Evolutionary conservation across 2,329 filamentous ascomycete species (phyloP).

Genomic region (Lasiodiplodia hormozganensis): DNA sequence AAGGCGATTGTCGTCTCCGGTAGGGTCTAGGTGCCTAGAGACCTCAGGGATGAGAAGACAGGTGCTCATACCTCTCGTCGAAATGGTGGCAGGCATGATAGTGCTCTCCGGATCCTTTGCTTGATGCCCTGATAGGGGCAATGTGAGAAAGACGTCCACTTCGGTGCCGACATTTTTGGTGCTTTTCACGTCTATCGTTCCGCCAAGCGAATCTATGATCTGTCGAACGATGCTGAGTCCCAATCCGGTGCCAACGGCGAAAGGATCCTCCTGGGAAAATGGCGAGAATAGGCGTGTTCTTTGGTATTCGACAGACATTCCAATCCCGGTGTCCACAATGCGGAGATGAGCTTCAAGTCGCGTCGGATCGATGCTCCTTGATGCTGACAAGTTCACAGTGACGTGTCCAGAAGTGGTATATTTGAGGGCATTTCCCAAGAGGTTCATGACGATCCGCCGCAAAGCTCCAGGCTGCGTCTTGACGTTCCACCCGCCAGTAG

Average conservation of each 20-base stretch:
- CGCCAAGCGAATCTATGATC: slow-evolving; percentile 30
- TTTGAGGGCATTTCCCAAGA: slow-evolving; percentile 69
- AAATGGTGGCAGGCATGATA: slow-evolving; percentile 13
- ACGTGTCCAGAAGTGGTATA: slow-evolving; percentile 53
- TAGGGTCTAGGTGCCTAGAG: neutral
- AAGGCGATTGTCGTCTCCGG: slow-evolving; percentile 15
- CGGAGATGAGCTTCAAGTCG: slow-evolving; percentile 25
- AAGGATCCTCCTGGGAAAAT: slow-evolving; percentile 32
- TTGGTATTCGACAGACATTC: slow-evolving; percentile 32
- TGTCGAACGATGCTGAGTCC: slow-evolving; percentile 32
- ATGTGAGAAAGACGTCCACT: slow-evolving; percentile 27
- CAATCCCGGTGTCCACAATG: slow-evolving; percentile 31
- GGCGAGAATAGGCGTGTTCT: slow-evolving; percentile 30
- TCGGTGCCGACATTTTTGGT: slow-evolving; percentile 29
- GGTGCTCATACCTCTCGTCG: slow-evolving; percentile 10
- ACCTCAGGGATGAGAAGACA: slow-evolving; percentile 15
- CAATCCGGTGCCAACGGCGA: slow-evolving; percentile 32
- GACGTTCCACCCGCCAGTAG: slow-evolving; percentile 26
- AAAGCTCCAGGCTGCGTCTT: slow-evolving; percentile 52
- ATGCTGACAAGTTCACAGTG: slow-evolving; percentile 14
- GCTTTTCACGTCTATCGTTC: slow-evolving; percentile 32
- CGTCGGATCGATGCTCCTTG: slow-evolving; percentile 1
- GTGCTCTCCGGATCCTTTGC: slow-evolving; percentile 16
- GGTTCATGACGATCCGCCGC: slow-evolving; percentile 65
- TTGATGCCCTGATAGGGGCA: slow-evolving; percentile 17